Evolutionary conservation across 441 rosid species (phyloP).

Genomic region (Brassica balearica): DNA sequence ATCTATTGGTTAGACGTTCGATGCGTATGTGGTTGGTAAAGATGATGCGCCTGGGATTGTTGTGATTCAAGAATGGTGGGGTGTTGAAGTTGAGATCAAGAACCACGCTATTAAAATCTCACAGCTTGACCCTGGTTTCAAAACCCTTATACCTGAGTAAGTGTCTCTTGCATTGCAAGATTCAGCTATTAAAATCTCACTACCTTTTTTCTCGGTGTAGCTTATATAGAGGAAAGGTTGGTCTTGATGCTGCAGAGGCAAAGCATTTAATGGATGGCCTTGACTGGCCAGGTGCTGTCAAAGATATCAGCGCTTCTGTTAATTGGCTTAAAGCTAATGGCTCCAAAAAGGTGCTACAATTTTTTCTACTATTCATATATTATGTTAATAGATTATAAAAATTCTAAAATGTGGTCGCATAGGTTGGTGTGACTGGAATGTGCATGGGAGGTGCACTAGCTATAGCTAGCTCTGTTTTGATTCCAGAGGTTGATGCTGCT

Average conservation of each 20-base stretch:
- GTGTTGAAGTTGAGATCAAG: conserved; percentile 94
- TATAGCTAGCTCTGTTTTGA: conserved; percentile 89
- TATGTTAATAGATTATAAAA: background rate
- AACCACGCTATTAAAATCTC: conserved; percentile 88
- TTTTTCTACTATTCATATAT: background rate
- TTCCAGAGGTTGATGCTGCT: conserved; percentile 86
- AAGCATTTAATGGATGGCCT: conserved; percentile 92
- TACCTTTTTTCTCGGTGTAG: conserved; percentile 37
- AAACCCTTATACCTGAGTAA: conserved; percentile 93
- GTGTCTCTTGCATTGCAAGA: background rate
- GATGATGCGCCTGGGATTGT: conserved; percentile 91
- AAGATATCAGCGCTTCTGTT: conserved; percentile 87
- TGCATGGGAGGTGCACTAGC: conserved; percentile 98
- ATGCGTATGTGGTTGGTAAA: conserved; percentile 90
- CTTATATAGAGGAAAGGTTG: conserved; percentile 94
- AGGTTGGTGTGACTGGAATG: conserved; percentile 95
- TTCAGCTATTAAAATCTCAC: background rate
- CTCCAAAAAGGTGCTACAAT: conserved; percentile 67
- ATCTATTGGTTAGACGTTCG: conserved; percentile 65
- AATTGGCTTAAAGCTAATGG: conserved; percentile 90
- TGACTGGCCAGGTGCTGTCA: conserved; percentile 95
- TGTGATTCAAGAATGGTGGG: conserved; percentile 99
- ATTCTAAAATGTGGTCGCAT: background rate
- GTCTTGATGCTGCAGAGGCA: conserved; percentile 91
- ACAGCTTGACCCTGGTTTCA: conserved; percentile 81